Base-by-base conservation (phyloP, 2,329 filamentous ascomycete species). In the Chrysoporthe cubensis region DNA sequence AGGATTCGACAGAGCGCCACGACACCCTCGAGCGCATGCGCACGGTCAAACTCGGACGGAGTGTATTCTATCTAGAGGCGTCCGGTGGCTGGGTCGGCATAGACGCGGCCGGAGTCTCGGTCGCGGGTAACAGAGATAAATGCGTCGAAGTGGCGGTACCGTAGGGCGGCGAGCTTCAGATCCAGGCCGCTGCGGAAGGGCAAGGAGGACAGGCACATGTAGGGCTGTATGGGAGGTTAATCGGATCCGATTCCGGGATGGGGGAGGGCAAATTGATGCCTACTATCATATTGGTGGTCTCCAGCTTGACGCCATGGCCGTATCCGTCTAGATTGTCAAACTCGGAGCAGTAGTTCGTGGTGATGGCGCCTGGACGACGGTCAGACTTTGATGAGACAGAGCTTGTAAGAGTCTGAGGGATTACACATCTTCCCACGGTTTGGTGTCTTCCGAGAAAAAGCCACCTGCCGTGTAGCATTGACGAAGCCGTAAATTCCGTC, bases 241-340 rank as follows among this genome's bases (percentile, higher is more conserved):
- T 8, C 1, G 13, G 16, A 40, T 3, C 32, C 3, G n/a, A 40
- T 14, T 2, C 26, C 14, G 2, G 37, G 42, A 18, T 44, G 3
- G 1, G 34, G n/a, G 26, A 44, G 52, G 7, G 40, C 6, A 14
- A 16, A n/a, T 56, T 21, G 13, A n/a, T 52, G 75, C 83, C 34
- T 57, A 57, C 54, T 21, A 88, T 72, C 91, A 96, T 94, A 73
- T 86, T 87, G 1, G 87, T 87, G 11, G 89, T 84, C 81, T 97
- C 94, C 40, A 97, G 82, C 77, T 96, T 97, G 61, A 85, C 84
- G 50, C 95, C 95, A 73, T 97, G 93, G 67, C 93, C 93, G 54
- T 89, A 83, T 6, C 87, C 87, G 76, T 97, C 93, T 0, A 94
- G 83, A 72, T 97, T 91, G 71, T 96, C 91, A 72, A 94, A 93